phyloP scores from a whole-genome alignment of 2,329 filamentous ascomycete species.

The Sclerotinia subarctica region DNA sequence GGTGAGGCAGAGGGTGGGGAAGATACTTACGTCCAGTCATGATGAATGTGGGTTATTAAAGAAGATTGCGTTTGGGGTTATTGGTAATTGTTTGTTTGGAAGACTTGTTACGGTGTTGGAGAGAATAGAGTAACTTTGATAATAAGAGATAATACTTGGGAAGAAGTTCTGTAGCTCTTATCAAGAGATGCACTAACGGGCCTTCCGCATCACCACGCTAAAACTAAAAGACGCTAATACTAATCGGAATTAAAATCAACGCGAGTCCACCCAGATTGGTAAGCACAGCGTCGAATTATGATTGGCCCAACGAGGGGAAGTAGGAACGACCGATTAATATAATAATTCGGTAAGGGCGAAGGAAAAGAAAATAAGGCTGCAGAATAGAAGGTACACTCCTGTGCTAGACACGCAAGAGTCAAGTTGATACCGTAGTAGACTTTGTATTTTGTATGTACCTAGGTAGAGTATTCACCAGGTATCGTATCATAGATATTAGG shows the following conservation, averaged over 20 bases:
- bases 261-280: not conserved
- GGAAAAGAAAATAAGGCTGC: not conserved
- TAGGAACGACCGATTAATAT: not conserved
- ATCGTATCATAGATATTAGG: too few relatives aligned
- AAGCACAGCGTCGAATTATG: not conserved
- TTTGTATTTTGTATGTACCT: not conserved
- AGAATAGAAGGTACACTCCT: not conserved
- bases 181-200: slow-evolving; percentile 31
- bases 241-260: slow-evolving; percentile 16
- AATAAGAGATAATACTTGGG: slow-evolving; percentile 20
- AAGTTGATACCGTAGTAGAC: not conserved
- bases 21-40: slow-evolving; percentile 58
- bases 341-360: not conserved
- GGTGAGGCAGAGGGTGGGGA: not conserved
- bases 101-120: slow-evolving; percentile 4
- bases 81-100: not conserved
- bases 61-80: slow-evolving; percentile 1
- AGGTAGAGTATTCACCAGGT: not conserved
- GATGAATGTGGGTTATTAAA: slow-evolving; percentile 40
- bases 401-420: too few relatives aligned
- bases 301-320: not conserved
- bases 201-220: slow-evolving; percentile 32
- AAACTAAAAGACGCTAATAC: slow-evolving; percentile 25
- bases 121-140: slow-evolving; percentile 16
- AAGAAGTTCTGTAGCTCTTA: slow-evolving; percentile 25